phyloP scores from a whole-genome alignment of 257 asterid genomes.

The Penstemon barbatus region DNA sequence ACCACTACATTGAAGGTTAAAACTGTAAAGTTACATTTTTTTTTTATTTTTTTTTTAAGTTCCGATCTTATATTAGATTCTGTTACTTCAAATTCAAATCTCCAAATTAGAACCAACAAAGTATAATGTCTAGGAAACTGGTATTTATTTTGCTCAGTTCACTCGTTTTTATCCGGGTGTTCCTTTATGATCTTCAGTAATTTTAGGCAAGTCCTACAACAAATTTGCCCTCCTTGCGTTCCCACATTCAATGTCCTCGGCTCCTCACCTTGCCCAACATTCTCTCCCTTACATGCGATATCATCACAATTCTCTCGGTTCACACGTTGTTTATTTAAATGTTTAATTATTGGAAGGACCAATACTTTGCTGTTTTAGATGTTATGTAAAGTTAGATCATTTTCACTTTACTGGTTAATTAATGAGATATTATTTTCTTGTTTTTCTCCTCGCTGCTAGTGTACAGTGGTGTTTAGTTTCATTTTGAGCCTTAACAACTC shows the following conservation, averaged over 20 bases:
- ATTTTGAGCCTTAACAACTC: not conserved
- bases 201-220: not conserved
- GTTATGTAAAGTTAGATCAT: constrained; percentile 3
- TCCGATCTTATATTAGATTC: no score
- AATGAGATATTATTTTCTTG: not conserved
- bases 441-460: not conserved
- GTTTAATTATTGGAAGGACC: no score
- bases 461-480: not conserved
- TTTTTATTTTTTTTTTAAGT: not conserved
- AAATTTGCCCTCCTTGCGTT: not conserved
- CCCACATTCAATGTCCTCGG: not conserved
- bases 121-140: constrained; percentile 2
- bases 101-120: not conserved
- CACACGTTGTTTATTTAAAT: not conserved
- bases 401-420: constrained; percentile 1
- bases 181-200: not conserved
- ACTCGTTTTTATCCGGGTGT: not conserved
- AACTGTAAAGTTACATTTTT: not conserved
- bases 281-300: constrained; percentile 9
- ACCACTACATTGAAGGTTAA: not conserved
- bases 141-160: not conserved
- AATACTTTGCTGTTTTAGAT: not conserved
- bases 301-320: constrained; percentile 3
- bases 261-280: not conserved
- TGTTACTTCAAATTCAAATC: not conserved